phyloP scores from a whole-genome alignment of 2,329 filamentous ascomycete genomes.

The Diplodia intermedia region DNA sequence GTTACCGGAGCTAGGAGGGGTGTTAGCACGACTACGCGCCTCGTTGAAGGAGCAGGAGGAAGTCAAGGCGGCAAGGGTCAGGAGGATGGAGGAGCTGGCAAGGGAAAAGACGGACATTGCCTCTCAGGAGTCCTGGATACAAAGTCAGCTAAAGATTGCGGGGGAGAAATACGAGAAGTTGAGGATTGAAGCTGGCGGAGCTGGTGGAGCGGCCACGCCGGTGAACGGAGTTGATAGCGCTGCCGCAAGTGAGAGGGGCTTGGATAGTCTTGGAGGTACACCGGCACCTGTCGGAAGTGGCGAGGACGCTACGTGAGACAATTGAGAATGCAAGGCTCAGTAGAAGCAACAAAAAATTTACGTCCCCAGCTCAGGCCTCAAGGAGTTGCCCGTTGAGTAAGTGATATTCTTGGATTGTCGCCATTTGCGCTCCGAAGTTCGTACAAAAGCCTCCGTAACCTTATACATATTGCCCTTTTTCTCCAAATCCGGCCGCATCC shows the following conservation, averaged over 20 bases:
- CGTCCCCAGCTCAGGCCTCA: background rate
- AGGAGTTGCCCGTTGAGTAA: background rate
- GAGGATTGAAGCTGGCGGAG: constrained; percentile 56
- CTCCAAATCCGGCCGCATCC: background rate
- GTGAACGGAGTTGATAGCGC: constrained; percentile 43
- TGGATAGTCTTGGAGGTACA: constrained; percentile 48
- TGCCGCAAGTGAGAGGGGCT: constrained; percentile 39
- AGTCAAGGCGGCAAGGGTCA: constrained; percentile 63
- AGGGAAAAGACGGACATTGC: constrained; percentile 73
- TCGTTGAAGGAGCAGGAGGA: constrained; percentile 69
- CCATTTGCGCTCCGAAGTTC: background rate
- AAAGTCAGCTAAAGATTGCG: constrained; percentile 79
- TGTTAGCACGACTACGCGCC: constrained; percentile 68
- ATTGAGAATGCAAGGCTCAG: background rate
- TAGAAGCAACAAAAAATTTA: background rate
- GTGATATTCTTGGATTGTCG: background rate
- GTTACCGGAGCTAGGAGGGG: constrained; percentile 74
- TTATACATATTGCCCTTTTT: background rate
- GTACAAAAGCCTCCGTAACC: background rate
- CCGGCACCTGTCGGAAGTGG: constrained; percentile 36
- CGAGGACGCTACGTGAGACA: background rate
- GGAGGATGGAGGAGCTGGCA: constrained; percentile 69
- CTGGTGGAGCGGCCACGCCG: constrained; percentile 40
- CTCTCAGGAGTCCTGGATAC: constrained; percentile 77
- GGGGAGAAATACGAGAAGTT: constrained; percentile 73